Conservation (phyloP, 805 yeast species). For the Hanseniaspora lachancei region DNA sequence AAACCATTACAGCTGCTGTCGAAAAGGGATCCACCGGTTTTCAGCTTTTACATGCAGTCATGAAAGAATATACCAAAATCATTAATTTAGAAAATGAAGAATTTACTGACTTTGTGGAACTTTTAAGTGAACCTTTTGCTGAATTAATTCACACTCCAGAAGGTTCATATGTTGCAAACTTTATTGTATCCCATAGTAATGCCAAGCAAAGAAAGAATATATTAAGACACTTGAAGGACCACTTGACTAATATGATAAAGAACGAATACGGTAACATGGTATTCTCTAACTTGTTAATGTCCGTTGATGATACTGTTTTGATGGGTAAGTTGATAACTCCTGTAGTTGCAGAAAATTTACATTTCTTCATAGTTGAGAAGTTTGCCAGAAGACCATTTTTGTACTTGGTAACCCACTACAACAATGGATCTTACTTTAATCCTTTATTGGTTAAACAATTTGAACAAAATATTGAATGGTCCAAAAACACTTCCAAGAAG, state of each 20-base stretch:
- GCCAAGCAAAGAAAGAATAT: constrained; percentile 86
- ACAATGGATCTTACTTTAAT: constrained; percentile 69
- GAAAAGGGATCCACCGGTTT: constrained; percentile 94
- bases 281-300: constrained; percentile 61
- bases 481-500: constrained; percentile 67
- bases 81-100: constrained; percentile 46
- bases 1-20: constrained; percentile 79
- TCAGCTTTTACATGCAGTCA: constrained; percentile 89
- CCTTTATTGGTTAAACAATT: constrained; percentile 55
- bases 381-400: constrained; percentile 81
- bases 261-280: constrained; percentile 83
- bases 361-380: constrained; percentile 51
- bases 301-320: constrained; percentile 87
- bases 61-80: constrained; percentile 73
- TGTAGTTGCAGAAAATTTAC: constrained; percentile 38
- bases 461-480: constrained; percentile 44
- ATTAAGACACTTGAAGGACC: constrained; percentile 58
- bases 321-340: constrained; percentile 53
- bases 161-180: constrained; percentile 83
- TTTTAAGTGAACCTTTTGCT: constrained; percentile 76
- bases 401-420: constrained; percentile 56
- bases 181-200: constrained; percentile 62
- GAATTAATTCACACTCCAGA: constrained; percentile 92
- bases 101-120: constrained; percentile 67
- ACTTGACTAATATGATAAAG: constrained; percentile 58